Evolutionary conservation across 352 stramenopile genomes (phyloP).

Genomic region (Pythium guiyangense): DNA sequence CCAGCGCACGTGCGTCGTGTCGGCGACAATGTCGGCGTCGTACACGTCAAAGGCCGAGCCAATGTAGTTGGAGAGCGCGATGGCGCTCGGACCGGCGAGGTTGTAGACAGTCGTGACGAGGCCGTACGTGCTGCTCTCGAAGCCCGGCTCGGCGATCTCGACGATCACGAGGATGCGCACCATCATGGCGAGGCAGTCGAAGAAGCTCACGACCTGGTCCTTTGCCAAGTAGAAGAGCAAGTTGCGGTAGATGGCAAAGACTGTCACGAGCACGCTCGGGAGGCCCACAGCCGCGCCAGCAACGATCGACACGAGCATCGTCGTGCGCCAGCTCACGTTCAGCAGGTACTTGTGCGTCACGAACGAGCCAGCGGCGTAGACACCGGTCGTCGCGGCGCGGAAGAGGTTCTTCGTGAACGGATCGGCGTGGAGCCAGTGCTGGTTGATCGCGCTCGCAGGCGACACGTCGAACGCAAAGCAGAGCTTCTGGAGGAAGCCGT

Average conservation of each 20-base stretch:
- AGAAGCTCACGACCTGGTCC: constrained; percentile 47
- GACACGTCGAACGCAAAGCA: constrained; percentile 55
- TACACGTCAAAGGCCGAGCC: constrained; percentile 53
- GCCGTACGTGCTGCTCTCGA: too few relatives aligned
- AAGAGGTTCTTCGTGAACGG: constrained; percentile 57
- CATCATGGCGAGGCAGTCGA: constrained; percentile 67
- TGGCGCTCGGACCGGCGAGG: constrained; percentile 59
- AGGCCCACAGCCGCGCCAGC: constrained; percentile 30
- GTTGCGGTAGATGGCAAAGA: constrained; percentile 57
- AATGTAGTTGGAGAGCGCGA: constrained; percentile 50
- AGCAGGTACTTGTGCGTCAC: constrained; percentile 53
- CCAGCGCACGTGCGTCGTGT: constrained; percentile 48
- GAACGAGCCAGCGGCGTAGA: constrained; percentile 51
- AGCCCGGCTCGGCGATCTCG: too few relatives aligned
- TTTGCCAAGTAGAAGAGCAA: constrained; percentile 62
- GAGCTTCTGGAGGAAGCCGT: constrained; percentile 68
- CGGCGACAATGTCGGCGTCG: constrained; percentile 46
- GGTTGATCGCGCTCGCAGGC: constrained; percentile 43
- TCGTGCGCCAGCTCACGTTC: constrained; percentile 53
- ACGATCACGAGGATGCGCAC: constrained; percentile 71
- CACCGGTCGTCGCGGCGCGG: constrained; percentile 41
- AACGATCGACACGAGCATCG: constrained; percentile 47
- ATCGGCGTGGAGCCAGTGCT: constrained; percentile 59
- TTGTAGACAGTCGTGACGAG: too few relatives aligned
- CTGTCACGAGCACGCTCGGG: constrained; percentile 33